Conservation (phyloP, 2,329 filamentous ascomycete genomes). For the Aspergillus ustus region DNA sequence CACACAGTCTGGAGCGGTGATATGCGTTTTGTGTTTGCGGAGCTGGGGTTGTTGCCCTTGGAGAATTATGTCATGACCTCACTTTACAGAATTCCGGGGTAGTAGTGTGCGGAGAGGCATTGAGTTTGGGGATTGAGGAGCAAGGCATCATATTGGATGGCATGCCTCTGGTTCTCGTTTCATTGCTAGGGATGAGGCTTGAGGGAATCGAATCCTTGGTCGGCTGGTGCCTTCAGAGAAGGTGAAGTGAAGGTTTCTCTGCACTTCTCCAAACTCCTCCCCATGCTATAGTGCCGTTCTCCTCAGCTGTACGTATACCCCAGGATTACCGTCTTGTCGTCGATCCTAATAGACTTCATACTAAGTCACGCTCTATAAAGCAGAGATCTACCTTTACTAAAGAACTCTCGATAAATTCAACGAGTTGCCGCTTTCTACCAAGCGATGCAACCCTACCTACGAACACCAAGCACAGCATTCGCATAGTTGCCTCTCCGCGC, state of each 20-base stretch:
- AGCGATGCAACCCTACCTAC: not conserved
- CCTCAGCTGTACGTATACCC: not conserved
- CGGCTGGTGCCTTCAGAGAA: not conserved
- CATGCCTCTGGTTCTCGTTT: not conserved
- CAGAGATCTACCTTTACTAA: too few species aligned
- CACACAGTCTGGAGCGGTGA: not conserved
- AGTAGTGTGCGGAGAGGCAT: not conserved
- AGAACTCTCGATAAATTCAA: not conserved
- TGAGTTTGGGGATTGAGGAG: not conserved
- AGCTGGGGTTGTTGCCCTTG: not conserved
- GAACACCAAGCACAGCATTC: not conserved
- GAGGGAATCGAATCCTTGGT: too few species aligned
- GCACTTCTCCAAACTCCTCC: not conserved
- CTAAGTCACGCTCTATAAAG: too few species aligned
- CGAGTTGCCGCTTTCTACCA: not conserved
- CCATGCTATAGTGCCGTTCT: not conserved
- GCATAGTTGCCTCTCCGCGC: not conserved
- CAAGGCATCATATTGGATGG: not conserved
- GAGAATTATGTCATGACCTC: not conserved
- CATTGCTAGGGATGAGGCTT: not conserved
- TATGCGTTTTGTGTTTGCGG: not conserved
- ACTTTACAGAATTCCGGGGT: not conserved
- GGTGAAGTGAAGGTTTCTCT: not conserved
- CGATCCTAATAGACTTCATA: not conserved
- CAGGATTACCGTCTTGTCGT: not conserved